Evolutionary conservation across 768 basidiomycete species (phyloP), one percentile per base, ranked within the genome.

Genomic region (Butyriboletus loyo): DNA sequence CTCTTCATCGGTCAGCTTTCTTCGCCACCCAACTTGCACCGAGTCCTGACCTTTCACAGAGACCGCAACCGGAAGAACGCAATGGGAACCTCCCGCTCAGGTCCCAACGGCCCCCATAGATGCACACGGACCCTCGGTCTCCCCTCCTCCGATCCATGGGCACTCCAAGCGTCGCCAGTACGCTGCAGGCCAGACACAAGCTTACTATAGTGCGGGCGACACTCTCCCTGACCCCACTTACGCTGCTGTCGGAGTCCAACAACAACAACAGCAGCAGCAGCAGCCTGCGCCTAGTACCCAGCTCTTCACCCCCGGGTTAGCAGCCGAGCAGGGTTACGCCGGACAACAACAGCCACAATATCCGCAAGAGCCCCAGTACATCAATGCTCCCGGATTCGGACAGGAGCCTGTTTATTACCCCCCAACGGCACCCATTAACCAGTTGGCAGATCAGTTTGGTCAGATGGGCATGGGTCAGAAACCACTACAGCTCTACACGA

Each of bases 111-210:
- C 70, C 25, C 75, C 80, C 40, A 70, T 77, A 17, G 67, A 69
- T 31, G 70, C 72, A 9, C 72, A 74, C 5, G 64, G 74, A 19
- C 72, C 73, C 14, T 74, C 78, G 4, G 70, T 73, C 21, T 76
- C 81, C 28, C 76, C 81, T 24, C 66, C 68, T 22, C 72, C 75
- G 15, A 66, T 59, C n/a, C 69, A 78, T 7, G 66, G 72, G 27
- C 76, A 80, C 57, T 50, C 75, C 48, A 88, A 91, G 72, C 87
- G 92, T 60, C 86, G 95, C 40, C 93, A 96, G 70, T 98, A 98
- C 68, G 95, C 95, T 44, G 85, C 91, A 4, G 94, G 91, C 11
- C 94, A 97, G 71, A 92, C 92, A 1, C 91, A 93, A 64, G 92
- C 82, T 3, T 94, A 94, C 68, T 92, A 92, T 59, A 82, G 84